These are phyloP conservation scores for Oldenlandia corymbosa DNA, from an alignment of 257 asterid genomes.

Conservation along the genomic window DNA sequence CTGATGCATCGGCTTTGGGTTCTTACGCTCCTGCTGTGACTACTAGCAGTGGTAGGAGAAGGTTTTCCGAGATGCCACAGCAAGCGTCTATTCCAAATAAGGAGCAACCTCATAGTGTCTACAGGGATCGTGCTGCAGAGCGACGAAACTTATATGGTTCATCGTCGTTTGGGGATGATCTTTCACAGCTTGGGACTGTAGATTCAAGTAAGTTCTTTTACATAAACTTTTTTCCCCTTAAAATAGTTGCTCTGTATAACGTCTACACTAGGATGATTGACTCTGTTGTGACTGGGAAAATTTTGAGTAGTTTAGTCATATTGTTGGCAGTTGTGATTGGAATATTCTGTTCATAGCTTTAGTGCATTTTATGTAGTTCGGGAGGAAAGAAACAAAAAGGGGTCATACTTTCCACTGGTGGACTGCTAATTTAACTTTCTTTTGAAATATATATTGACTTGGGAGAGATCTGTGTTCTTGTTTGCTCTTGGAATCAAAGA, in stretches of 20 bases:
- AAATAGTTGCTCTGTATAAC: background rate
- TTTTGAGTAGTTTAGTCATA: background rate
- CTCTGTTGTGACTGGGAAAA: background rate
- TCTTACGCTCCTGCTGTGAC: constrained; percentile 55
- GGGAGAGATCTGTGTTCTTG: constrained; percentile 65
- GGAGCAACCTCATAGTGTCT: constrained; percentile 60
- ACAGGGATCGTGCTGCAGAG: constrained; percentile 98
- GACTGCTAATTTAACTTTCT: constrained; percentile 45
- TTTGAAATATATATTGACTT: constrained; percentile 52
- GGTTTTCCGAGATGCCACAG: constrained; percentile 89
- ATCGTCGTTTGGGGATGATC: constrained; percentile 58
- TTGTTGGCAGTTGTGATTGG: constrained; percentile 11
- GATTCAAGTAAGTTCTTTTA: constrained; percentile 74
- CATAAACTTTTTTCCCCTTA: constrained; percentile 1
- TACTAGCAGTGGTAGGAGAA: constrained; percentile 69
- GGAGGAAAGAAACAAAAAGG: constrained; percentile 31
- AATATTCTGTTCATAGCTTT: constrained; percentile 33
- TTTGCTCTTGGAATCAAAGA: constrained; percentile 53
- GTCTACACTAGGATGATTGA: constrained; percentile 1
- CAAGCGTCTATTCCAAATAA: constrained; percentile 40
- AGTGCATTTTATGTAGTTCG: constrained; percentile 29
- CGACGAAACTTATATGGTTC: constrained; percentile 93
- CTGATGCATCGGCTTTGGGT: constrained; percentile 81
- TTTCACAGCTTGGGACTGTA: constrained; percentile 52
- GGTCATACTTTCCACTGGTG: constrained; percentile 53